phyloP scores from a whole-genome alignment of 106 monocot species.

The Dendrobium chrysotoxum region DNA sequence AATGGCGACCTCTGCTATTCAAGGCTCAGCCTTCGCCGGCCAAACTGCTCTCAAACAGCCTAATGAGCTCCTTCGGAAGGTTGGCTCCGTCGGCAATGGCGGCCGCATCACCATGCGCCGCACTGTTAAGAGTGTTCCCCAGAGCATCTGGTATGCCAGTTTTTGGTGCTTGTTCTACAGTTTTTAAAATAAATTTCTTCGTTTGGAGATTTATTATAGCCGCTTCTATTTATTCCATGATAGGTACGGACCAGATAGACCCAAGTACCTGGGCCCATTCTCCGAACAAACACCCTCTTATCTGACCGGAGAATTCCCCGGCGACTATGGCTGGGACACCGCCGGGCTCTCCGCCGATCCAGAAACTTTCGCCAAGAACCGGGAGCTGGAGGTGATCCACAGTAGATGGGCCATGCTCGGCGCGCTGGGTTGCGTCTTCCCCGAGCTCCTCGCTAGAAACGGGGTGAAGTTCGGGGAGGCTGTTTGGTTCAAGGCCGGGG shows the following conservation, averaged over 20 bases:
- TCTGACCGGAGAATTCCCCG: conserved; percentile 74
- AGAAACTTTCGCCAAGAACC: conserved; percentile 70
- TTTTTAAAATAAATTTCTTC: too few relatives aligned
- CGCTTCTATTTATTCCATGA: not conserved
- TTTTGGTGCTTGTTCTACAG: too few relatives aligned
- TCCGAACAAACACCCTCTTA: conserved; percentile 76
- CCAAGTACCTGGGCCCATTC: conserved; percentile 75
- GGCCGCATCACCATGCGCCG: conserved; percentile 89
- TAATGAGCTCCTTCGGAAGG: conserved; percentile 55
- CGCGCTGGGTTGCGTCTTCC: conserved; percentile 68
- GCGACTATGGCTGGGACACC: conserved; percentile 81
- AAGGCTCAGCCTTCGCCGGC: conserved; percentile 55
- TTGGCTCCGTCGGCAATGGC: conserved; percentile 25
- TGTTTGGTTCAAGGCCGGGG: conserved; percentile 71
- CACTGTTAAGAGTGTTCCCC: conserved; percentile 68
- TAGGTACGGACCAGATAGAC: conserved; percentile 69
- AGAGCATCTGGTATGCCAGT: conserved; percentile 71
- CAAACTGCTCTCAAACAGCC: conserved; percentile 41
- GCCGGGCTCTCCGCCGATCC: conserved; percentile 70
- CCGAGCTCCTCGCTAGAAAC: conserved; percentile 53
- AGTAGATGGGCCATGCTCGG: conserved; percentile 75
- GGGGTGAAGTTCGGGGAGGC: conserved; percentile 63
- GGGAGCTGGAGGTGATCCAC: conserved; percentile 66
- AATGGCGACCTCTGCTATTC: conserved; percentile 76
- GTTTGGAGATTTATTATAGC: too few relatives aligned